Evolutionary conservation across 2,329 filamentous ascomycete genomes (phyloP).

Genomic region (Colletotrichum melonis): DNA sequence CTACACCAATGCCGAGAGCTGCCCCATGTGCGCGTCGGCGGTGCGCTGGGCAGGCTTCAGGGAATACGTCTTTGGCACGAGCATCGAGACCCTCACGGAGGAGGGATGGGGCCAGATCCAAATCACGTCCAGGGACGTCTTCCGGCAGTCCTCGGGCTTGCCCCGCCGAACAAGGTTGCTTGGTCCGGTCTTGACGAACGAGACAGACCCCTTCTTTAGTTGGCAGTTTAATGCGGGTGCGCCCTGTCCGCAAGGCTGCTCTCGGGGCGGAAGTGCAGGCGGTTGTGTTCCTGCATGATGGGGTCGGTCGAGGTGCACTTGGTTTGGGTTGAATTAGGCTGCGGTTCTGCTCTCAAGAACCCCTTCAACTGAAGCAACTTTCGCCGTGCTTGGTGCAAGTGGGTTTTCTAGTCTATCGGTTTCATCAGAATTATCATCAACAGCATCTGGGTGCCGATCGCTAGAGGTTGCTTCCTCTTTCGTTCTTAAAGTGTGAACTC

Average conservation of each 20-base stretch:
- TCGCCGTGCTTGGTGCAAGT: neutral
- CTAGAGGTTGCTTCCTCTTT: no score
- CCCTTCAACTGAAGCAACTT: neutral
- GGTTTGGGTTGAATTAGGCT: neutral
- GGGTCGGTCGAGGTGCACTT: neutral
- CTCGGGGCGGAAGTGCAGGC: conserved; percentile 1
- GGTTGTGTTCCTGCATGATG: conserved; percentile 8
- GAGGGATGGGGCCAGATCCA: conserved; percentile 64
- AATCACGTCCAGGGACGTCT: conserved; percentile 57
- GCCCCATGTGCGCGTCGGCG: conserved; percentile 68
- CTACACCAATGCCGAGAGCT: conserved; percentile 69
- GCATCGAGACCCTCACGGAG: conserved; percentile 56
- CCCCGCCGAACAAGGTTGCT: conserved; percentile 51
- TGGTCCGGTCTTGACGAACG: conserved; percentile 57
- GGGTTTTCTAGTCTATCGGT: no score
- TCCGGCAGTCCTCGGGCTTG: conserved; percentile 54
- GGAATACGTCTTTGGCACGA: conserved; percentile 66
- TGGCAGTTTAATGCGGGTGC: conserved; percentile 61
- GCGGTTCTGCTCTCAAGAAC: neutral
- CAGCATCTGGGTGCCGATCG: no score
- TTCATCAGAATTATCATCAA: no score
- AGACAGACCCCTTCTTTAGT: conserved; percentile 64
- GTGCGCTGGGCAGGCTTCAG: conserved; percentile 67
- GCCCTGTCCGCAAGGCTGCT: conserved; percentile 29
- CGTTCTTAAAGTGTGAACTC: no score